Evolutionary conservation across 352 stramenopile species (phyloP).

Genomic region (Phytophthora ohioensis): DNA sequence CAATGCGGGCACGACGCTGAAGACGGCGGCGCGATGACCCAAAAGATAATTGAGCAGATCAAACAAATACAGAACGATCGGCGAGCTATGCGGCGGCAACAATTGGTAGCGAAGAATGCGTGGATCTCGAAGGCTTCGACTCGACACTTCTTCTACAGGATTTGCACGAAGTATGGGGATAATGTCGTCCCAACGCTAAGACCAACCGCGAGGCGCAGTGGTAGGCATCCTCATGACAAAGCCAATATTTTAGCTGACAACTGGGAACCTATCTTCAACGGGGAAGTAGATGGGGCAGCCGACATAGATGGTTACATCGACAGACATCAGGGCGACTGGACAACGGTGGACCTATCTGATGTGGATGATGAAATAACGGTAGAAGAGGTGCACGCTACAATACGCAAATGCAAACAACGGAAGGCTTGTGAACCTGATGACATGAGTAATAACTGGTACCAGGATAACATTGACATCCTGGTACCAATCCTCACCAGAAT

Average conservation of each 20-base stretch:
- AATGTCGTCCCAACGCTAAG: neutral
- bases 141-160: neutral
- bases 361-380: neutral
- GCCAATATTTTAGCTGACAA: neutral
- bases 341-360: neutral
- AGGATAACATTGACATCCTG: no score
- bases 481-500: no score
- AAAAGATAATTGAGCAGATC: neutral
- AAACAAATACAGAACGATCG: neutral
- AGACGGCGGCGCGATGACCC: no score
- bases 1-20: no score
- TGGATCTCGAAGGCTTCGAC: constrained; percentile 1
- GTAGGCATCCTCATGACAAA: neutral
- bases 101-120: neutral
- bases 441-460: neutral
- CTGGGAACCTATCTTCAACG: constrained; percentile 6
- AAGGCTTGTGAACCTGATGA: neutral
- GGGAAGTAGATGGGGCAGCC: neutral
- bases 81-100: neutral
- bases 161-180: constrained; percentile 15
- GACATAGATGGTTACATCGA: neutral
- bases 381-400: neutral
- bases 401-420: neutral
- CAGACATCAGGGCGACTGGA: neutral
- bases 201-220: no score